Evolutionary conservation across 768 basidiomycete species (phyloP).

Genomic region (Psilocybe tampanensis): DNA sequence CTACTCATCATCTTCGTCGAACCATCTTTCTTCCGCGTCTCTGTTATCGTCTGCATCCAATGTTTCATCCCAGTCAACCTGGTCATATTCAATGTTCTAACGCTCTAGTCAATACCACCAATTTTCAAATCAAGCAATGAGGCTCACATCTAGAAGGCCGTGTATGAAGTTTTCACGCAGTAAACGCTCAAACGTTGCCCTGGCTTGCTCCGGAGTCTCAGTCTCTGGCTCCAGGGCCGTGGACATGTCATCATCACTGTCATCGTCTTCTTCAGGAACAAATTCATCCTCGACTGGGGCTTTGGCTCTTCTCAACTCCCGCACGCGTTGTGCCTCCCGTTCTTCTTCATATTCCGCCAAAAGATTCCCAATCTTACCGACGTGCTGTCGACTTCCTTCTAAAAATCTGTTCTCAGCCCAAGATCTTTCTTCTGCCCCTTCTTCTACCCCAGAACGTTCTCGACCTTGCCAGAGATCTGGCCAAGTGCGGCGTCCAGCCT

Average conservation of each 20-base stretch:
- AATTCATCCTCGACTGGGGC: conserved; percentile 43
- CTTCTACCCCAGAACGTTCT: conserved; percentile 49
- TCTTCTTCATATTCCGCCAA: conserved; percentile 80
- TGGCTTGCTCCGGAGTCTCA: conserved; percentile 54
- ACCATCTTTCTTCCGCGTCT: conserved; percentile 72
- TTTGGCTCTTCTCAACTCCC: conserved; percentile 46
- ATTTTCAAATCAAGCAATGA: not conserved
- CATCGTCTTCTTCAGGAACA: conserved; percentile 72
- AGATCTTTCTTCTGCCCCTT: conserved; percentile 63
- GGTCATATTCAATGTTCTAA: conserved; percentile 70
- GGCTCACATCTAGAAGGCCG: conserved; percentile 69
- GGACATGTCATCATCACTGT: conserved; percentile 45
- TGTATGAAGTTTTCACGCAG: conserved; percentile 77
- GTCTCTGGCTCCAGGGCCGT: conserved; percentile 26
- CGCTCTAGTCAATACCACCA: not conserved
- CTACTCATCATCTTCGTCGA: conserved; percentile 58
- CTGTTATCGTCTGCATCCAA: conserved; percentile 62
- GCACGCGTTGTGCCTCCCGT: conserved; percentile 64
- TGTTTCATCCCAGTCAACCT: conserved; percentile 74
- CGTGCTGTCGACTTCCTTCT: conserved; percentile 52
- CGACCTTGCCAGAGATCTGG: conserved; percentile 67
- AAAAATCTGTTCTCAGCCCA: conserved; percentile 73
- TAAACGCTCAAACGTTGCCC: conserved; percentile 54
- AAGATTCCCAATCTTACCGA: conserved; percentile 70
- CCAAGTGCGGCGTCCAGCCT: conserved; percentile 59